Evolutionary conservation across 257 asterid species (phyloP).

Genomic region (Solanum bukasovii): DNA sequence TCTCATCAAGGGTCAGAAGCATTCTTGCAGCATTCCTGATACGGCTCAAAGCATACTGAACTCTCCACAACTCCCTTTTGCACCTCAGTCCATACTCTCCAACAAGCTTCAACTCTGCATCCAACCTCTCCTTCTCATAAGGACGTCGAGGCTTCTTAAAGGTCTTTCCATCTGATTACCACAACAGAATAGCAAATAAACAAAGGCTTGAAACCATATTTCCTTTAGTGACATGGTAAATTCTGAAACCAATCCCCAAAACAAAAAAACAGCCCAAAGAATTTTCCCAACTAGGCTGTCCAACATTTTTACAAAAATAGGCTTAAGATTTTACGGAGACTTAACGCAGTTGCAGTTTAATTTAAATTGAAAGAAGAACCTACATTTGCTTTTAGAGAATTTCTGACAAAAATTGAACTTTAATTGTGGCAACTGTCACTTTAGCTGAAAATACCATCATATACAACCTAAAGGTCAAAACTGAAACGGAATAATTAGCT

Average conservation of each 20-base stretch:
- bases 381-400: background rate
- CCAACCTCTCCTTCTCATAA: slow-evolving; percentile 82
- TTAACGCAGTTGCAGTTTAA: background rate
- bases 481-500: background rate
- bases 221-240: background rate
- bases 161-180: slow-evolving; percentile 62
- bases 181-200: background rate
- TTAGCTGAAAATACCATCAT: background rate
- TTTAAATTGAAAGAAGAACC: background rate
- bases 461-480: background rate
- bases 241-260: background rate
- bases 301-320: background rate
- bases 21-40: slow-evolving; percentile 67
- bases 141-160: slow-evolving; percentile 91
- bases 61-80: slow-evolving; percentile 94
- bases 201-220: background rate
- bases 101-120: slow-evolving; percentile 79
- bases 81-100: slow-evolving; percentile 82
- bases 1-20: slow-evolving; percentile 75
- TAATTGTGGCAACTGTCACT: background rate
- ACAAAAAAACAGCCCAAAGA: background rate
- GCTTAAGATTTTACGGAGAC: background rate
- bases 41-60: slow-evolving; percentile 79
- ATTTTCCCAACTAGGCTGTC: background rate
- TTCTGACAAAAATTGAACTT: background rate